Conservation (phyloP, 345 rosid genomes). For the Anacardium occidentale region DNA sequence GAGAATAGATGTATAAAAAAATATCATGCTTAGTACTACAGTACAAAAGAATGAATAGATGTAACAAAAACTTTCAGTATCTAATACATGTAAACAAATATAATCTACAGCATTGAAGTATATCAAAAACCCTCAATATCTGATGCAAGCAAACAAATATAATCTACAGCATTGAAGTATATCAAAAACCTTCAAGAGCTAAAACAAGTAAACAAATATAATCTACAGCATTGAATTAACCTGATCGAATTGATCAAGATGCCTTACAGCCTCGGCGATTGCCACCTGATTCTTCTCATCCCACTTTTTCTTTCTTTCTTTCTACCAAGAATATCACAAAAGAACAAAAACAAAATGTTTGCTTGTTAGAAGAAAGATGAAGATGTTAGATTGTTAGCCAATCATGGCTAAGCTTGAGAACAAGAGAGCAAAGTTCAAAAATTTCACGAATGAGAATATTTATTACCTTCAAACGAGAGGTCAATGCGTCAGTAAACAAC, state of each 20-base stretch:
- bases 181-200: not conserved
- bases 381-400: not conserved
- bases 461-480: constrained; percentile 77
- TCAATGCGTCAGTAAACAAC: constrained; percentile 65
- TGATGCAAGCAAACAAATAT: not conserved
- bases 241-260: constrained; percentile 74
- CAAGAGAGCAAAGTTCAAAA: constrained; percentile 19
- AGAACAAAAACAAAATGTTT: not conserved
- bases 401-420: constrained; percentile 10
- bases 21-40: not conserved
- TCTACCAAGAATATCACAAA: constrained; percentile 37
- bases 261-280: constrained; percentile 76
- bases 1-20: not conserved
- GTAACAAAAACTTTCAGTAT: not conserved
- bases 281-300: constrained; percentile 86
- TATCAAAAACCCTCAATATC: not conserved
- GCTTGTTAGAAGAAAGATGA: too few species aligned
- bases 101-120: constrained; percentile 12
- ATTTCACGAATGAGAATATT: constrained; percentile 5
- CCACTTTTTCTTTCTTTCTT: constrained; percentile 83
- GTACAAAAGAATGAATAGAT: constrained; percentile 7
- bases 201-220: not conserved
- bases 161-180: constrained; percentile 14
- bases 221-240: constrained; percentile 32
- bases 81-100: not conserved